phyloP scores from a whole-genome alignment of 2,329 filamentous ascomycete species.

The Colletotrichum tofieldiae region DNA sequence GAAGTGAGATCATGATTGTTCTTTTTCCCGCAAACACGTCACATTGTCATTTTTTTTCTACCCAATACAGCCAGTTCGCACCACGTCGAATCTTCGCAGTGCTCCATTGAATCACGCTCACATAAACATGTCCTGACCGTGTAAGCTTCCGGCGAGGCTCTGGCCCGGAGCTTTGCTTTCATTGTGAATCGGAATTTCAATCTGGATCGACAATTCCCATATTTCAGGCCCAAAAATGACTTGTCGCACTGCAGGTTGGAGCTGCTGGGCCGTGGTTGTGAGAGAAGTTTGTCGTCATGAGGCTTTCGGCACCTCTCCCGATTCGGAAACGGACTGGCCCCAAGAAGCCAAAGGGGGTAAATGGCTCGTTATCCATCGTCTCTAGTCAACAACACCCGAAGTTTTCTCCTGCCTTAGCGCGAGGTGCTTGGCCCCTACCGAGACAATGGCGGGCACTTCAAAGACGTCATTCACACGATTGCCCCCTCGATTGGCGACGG shows the following conservation, averaged over 20 bases:
- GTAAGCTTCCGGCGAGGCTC: neutral
- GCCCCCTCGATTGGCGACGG: neutral
- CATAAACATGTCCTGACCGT: too few relatives aligned
- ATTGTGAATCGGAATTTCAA: neutral
- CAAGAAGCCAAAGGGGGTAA: neutral
- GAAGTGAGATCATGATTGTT: neutral
- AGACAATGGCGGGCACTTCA: constrained; percentile 13
- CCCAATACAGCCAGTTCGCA: neutral
- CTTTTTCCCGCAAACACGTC: neutral
- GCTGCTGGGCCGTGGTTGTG: constrained; percentile 1
- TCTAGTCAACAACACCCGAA: neutral
- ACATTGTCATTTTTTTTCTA: neutral
- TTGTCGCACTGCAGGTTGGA: neutral
- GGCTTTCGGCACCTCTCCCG: constrained; percentile 14
- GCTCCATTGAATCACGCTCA: neutral
- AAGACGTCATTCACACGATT: constrained; percentile 35
- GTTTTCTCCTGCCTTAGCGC: constrained; percentile 21
- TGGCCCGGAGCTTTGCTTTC: neutral
- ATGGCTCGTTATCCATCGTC: constrained; percentile 28
- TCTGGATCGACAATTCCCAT: neutral
- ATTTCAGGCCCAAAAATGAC: neutral
- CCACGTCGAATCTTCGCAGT: neutral
- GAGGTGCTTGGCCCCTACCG: constrained; percentile 4
- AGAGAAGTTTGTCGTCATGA: constrained; percentile 34
- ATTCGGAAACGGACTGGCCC: constrained; percentile 26